Conservation (phyloP, 345 rosid species). For the Mangifera indica region DNA sequence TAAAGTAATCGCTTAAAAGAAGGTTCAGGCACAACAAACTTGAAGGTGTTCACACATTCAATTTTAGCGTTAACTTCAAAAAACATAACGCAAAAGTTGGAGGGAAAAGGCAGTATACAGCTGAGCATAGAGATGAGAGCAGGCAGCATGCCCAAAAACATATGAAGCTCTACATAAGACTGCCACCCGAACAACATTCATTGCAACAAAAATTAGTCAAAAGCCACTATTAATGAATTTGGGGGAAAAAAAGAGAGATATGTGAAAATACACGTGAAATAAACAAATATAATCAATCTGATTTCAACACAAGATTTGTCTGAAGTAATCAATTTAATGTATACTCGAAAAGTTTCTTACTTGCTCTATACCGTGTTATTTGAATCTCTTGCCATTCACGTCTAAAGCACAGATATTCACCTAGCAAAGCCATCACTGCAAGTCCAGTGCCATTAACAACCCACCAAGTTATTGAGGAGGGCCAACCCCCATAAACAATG, state of each 20-base stretch:
- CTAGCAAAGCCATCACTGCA: slow-evolving; percentile 73
- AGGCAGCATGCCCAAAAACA: neutral
- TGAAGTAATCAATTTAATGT: neutral
- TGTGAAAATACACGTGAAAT: neutral
- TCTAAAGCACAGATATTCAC: slow-evolving; percentile 79
- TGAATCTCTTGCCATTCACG: slow-evolving; percentile 80
- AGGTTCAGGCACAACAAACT: neutral
- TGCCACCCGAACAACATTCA: neutral
- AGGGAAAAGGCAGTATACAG: neutral
- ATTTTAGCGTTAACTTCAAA: neutral
- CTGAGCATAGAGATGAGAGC: neutral
- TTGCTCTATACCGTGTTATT: slow-evolving; percentile 58
- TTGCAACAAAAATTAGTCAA: neutral
- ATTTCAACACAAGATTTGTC: slow-evolving; percentile 7
- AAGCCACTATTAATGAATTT: neutral
- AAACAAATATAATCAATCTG: neutral
- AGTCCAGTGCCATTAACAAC: slow-evolving; percentile 76
- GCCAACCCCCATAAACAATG: slow-evolving; percentile 94
- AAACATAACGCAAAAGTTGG: neutral
- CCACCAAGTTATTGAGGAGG: slow-evolving; percentile 95
- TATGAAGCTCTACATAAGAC: neutral
- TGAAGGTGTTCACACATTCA: no score
- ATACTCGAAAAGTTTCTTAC: slow-evolving; percentile 41
- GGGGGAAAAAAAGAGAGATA: neutral
- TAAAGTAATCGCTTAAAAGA: neutral